phyloP scores from a whole-genome alignment of 2,329 filamentous ascomycete species.

The Rhynchosporium agropyri region DNA sequence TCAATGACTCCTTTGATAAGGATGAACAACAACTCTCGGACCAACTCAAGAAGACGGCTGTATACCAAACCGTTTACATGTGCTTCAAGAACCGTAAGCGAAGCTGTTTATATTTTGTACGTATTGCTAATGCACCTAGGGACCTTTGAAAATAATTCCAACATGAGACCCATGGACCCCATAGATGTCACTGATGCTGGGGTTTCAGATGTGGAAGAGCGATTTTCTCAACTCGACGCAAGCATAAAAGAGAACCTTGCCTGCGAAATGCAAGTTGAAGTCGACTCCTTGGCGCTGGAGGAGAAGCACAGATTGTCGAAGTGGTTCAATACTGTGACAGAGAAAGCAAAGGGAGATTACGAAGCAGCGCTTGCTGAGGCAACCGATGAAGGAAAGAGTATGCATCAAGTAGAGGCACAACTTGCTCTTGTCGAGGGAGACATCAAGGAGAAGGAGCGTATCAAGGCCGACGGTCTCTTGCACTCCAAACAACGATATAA shows the following conservation, averaged over 20 bases:
- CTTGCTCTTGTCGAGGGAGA: constrained; percentile 36
- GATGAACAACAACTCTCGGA: constrained; percentile 69
- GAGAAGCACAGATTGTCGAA: constrained; percentile 69
- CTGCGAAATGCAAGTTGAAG: constrained; percentile 73
- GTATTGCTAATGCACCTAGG: constrained; percentile 39
- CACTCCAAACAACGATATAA: constrained; percentile 33
- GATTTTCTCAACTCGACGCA: constrained; percentile 62
- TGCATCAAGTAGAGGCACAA: constrained; percentile 30
- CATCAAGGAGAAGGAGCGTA: constrained; percentile 38
- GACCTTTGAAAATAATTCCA: constrained; percentile 44
- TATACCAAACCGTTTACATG: constrained; percentile 67
- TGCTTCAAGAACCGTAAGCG: constrained; percentile 67
- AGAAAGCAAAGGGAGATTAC: constrained; percentile 45
- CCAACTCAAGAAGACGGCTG: constrained; percentile 64
- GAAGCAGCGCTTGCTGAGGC: constrained; percentile 41
- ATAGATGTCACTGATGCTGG: constrained; percentile 61
- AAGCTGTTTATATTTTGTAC: constrained; percentile 16
- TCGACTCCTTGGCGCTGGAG: constrained; percentile 64
- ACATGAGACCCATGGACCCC: constrained; percentile 53
- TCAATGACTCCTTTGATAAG: constrained; percentile 77
- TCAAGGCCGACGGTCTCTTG: constrained; percentile 35
- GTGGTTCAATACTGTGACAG: constrained; percentile 59
- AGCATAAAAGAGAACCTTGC: constrained; percentile 68
- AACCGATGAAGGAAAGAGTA: constrained; percentile 34
- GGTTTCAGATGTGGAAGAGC: constrained; percentile 61